Evolutionary conservation across 164 flowering plant genomes (phyloP).

Genomic region (Vitis vinifera): ASM3070453v1 NC_081822.1:8017001-8017500

Average conservation of each 20-base stretch:
- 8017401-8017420: too few species aligned
- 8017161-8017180: not conserved
- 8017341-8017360: too few species aligned
- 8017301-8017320: not conserved
- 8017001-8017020: not conserved
- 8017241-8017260: not conserved
- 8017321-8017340: too few species aligned
- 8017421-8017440: too few species aligned
- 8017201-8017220: not conserved
- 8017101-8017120: conserved; percentile 15
- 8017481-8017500: too few species aligned
- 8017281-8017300: not conserved
- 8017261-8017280: not conserved
- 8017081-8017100: conserved; percentile 16
- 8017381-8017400: too few species aligned
- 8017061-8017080: conserved; percentile 7
- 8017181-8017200: not conserved
- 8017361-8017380: too few species aligned
- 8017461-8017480: too few species aligned
- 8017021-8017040: not conserved
- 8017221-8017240: not conserved
- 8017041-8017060: not conserved
- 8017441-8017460: too few species aligned
- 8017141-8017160: conserved; percentile 4
- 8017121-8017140: not conserved